Evolutionary conservation across 352 stramenopile genomes (phyloP).

Genomic region (Hyaloperonospora brassicae): DNA sequence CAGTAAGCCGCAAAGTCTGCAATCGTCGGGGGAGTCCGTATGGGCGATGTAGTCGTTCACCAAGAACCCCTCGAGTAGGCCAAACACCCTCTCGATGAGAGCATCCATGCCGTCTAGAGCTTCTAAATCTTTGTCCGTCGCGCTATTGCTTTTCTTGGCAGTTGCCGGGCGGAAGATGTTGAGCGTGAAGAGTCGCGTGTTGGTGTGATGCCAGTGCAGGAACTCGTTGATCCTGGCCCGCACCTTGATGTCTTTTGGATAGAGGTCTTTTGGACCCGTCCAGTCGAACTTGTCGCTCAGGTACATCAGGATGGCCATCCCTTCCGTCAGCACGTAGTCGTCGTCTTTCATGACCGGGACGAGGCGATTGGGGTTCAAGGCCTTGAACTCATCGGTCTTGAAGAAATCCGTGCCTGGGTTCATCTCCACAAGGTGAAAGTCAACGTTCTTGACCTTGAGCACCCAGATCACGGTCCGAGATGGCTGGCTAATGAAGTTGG

Average conservation of each 20-base stretch:
- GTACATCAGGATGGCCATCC: conserved; percentile 46
- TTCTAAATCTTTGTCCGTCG: conserved; percentile 9
- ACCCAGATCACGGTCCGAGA: conserved; percentile 28
- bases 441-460: conserved; percentile 32
- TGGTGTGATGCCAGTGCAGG: conserved; percentile 66
- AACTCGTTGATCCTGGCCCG: conserved; percentile 59
- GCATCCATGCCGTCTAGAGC: conserved; percentile 11
- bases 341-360: conserved; percentile 32
- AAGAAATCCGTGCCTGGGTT: conserved; percentile 26
- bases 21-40: conserved; percentile 19
- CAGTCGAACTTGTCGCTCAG: conserved; percentile 40
- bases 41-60: conserved; percentile 28
- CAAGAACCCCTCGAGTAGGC: conserved; percentile 39
- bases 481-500: conserved; percentile 35
- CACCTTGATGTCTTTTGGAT: conserved; percentile 34
- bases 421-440: conserved; percentile 23
- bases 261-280: conserved; percentile 27
- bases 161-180: conserved; percentile 36
- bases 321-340: conserved; percentile 30
- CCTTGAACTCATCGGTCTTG: conserved; percentile 25
- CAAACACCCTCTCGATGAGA: conserved; percentile 22
- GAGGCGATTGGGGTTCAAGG: conserved; percentile 29
- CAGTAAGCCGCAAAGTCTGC: conserved; percentile 32
- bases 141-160: conserved; percentile 15
- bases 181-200: conserved; percentile 35